Percentiles rank a stretch among this genome's conserved stretches.
phyloP scores from a whole-genome alignment of 148 eudicot genomes.

The Chenopodium formosanum region DNA sequence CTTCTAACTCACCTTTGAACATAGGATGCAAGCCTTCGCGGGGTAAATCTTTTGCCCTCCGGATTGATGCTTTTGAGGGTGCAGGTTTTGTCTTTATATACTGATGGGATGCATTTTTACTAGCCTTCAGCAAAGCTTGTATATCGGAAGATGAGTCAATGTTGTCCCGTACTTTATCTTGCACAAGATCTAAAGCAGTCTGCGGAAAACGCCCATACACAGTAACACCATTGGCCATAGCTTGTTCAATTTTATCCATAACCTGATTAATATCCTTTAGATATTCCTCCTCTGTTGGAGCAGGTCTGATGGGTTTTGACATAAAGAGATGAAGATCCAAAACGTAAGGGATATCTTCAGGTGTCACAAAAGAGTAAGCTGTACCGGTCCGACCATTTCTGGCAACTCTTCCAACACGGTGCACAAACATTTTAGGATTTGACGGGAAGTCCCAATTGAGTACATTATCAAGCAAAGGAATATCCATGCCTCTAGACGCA shows the following conservation, averaged over 20 bases:
- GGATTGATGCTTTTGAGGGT: slow-evolving; percentile 83
- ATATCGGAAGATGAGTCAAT: slow-evolving; percentile 75
- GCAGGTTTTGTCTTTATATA: slow-evolving; percentile 66
- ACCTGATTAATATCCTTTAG: slow-evolving; percentile 55
- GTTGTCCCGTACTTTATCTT: slow-evolving; percentile 77
- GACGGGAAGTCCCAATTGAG: slow-evolving; percentile 88
- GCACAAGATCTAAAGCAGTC: slow-evolving; percentile 71
- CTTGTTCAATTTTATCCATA: slow-evolving; percentile 57
- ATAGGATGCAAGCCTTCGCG: slow-evolving; percentile 95
- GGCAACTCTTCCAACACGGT: slow-evolving; percentile 93
- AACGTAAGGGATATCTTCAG: slow-evolving; percentile 75
- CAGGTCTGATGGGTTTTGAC: slow-evolving; percentile 81
- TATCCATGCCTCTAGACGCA: slow-evolving; percentile 96
- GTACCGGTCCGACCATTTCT: slow-evolving; percentile 95
- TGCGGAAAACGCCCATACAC: slow-evolving; percentile 93
- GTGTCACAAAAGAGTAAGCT: slow-evolving; percentile 80
- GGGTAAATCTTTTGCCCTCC: slow-evolving; percentile 70
- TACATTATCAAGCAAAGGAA: slow-evolving; percentile 94
- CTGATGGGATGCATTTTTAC: slow-evolving; percentile 58
- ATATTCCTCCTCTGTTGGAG: slow-evolving; percentile 90
- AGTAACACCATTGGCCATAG: slow-evolving; percentile 71
- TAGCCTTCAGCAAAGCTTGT: slow-evolving; percentile 50
- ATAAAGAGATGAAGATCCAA: slow-evolving; percentile 96
- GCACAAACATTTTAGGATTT: slow-evolving; percentile 90
- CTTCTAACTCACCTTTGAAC: slow-evolving; percentile 54